Base-by-base conservation (phyloP, 148 eudicot genomes). In the Rhododendron williamsianum region DNA sequence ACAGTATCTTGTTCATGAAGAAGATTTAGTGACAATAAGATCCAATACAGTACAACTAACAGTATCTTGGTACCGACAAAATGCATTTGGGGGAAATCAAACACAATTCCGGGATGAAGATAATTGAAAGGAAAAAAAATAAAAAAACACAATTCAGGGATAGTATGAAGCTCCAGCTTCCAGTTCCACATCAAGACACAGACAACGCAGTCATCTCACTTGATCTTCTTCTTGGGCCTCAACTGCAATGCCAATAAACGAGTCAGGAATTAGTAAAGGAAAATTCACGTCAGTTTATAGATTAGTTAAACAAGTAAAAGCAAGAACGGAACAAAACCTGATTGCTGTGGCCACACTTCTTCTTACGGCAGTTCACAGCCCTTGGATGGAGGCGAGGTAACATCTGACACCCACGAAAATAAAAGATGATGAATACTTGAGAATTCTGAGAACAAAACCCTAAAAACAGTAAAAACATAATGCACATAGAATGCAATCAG, bases 291-390 rank as follows among this genome's bases (percentile, higher is more conserved):
- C 11, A 48, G 16, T 23, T 12, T n/a, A 3, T 3, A 48, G 9
- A 25, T 0, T n/a, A 21, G 18, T n/a, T 18, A 56, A 18, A 18
- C 63, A 56, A 18, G 23, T 56, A 56, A 48, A 48, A 48, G 9
- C 54, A 45, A 74, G 46, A 80, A 36, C 12, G 19, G 25, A 27
- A 18, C 16, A 6, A 78, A 8, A 80, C 82, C 82, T 80, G 82
- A 33, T 80, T 80, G 67, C 82, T 89, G 48, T 89, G 92, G 12
- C 92, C 93, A 84, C 93, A 90, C 54, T 91, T 91, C 86, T 90
- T 89, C 88, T 91, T 92, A 48, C 92, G 63, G 88, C 91, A 92
- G 69, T 90, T 87, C 19, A 88, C 91, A 45, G 91, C 93, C 51
- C 88, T 84, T 1, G 87, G 85, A 78, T 83, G 91, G 6, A 92